phyloP scores from a whole-genome alignment of 2,329 filamentous ascomycete species.

The Raffaelea deltoideospora region DNA sequence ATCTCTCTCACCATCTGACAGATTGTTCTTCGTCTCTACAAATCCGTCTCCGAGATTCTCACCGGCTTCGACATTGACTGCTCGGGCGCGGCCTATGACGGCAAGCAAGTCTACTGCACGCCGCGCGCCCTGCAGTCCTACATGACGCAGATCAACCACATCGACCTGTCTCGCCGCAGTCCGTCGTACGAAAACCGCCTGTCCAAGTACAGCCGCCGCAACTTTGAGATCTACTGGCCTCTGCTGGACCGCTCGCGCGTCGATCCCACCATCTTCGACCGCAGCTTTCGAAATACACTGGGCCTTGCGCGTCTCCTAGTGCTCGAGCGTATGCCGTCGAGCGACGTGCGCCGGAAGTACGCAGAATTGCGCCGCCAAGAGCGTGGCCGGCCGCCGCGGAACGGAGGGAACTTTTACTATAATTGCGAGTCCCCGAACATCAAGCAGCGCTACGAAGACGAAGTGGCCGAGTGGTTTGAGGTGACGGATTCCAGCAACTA shows the following conservation, averaged over 20 bases:
- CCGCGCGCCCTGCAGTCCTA: constrained; percentile 65
- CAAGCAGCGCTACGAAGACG: constrained; percentile 63
- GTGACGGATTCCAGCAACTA: constrained; percentile 67
- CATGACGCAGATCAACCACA: constrained; percentile 67
- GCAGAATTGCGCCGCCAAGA: constrained; percentile 55
- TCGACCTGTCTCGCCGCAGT: constrained; percentile 65
- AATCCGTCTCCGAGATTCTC: constrained; percentile 68
- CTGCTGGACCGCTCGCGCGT: constrained; percentile 58
- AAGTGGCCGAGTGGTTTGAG: constrained; percentile 70
- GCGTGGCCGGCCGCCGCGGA: constrained; percentile 54
- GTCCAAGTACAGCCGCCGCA: constrained; percentile 70
- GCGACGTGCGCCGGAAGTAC: constrained; percentile 53
- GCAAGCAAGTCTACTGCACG: constrained; percentile 62
- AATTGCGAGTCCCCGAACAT: constrained; percentile 49
- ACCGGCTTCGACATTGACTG: constrained; percentile 84
- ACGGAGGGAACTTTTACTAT: neutral
- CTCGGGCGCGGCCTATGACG: constrained; percentile 67
- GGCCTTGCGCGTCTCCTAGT: constrained; percentile 69
- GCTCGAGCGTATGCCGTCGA: constrained; percentile 61
- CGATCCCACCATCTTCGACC: constrained; percentile 77
- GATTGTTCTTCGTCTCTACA: constrained; percentile 76
- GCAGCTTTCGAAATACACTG: constrained; percentile 59
- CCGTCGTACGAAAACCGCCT: constrained; percentile 80
- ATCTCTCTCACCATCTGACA: constrained; percentile 24
- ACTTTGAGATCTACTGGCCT: constrained; percentile 74